Base-by-base conservation (phyloP, 1,139 yeast genomes). In the Suhomyces choctaworum region DNA sequence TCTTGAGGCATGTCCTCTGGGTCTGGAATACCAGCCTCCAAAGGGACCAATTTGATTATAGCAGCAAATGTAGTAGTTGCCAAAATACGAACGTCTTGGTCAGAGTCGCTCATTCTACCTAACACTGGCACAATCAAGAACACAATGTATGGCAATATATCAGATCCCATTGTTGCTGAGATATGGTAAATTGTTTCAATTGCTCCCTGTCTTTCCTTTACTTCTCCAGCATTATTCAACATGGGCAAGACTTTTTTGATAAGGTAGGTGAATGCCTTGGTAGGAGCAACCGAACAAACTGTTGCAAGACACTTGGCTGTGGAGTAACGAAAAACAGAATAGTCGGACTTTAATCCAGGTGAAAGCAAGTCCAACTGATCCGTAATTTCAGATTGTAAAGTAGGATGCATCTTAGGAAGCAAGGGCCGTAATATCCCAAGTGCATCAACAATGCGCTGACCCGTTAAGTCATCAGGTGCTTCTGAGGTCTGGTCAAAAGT, bases 61-160 rank as follows among this genome's bases (percentile, higher is more conserved):
- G 95, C 82, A 0, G 99, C 99, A 73, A 94, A 94, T 0, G 98
- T 88, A 0, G 97, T 88, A 0, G 98, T 90, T 0, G 98, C 95
- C 37, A 94, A 64, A 14, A 85, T 73, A 51, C 99, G 78, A n/a
- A 90, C 82, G 56, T 89, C 96, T 38, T 76, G 77, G 54, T 90
- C 89, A 2, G 96, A 74, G 62, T 94, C 99, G 70, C 97, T 89
- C 98, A 94, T 94, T 58, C 98, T 77, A 32, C 98, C 99, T 50
- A 94, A 69, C 1, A 92, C 89, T 11, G 99, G 98, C 16, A 94
- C 97, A 58, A 94, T 88, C 52, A 94, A 73, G 58, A 92, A 94
- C 24, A 94, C 96, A 33, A 94, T 90, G 59, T 92, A 94, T 0
- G 99, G 99, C 40, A 94, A 67, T 39, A 94, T 88, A 45, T 79